These are phyloP conservation scores for Mycena haematopus DNA, from an alignment of 768 basidiomycete species.

Conservation along the genomic window DNA sequence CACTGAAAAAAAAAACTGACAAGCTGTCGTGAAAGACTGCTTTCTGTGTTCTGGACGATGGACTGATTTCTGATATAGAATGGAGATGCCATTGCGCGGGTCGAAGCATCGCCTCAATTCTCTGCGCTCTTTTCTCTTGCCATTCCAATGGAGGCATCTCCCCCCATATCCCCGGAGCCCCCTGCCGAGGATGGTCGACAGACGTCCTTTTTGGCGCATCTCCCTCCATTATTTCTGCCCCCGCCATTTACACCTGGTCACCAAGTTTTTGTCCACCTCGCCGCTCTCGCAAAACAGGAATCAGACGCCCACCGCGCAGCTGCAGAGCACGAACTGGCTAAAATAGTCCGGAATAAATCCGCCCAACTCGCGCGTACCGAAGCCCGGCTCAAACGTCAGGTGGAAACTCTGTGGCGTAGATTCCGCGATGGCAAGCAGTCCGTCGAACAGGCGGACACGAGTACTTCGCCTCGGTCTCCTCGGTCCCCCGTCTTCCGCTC, in stretches of 20 bases:
- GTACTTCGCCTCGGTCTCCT: constrained; percentile 24
- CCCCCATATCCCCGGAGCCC: constrained; percentile 34
- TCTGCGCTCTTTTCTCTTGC: constrained; percentile 54
- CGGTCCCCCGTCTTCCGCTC: constrained; percentile 11
- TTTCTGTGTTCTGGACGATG: not conserved
- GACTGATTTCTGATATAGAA: constrained; percentile 38
- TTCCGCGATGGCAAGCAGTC: constrained; percentile 54
- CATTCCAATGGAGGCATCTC: constrained; percentile 43
- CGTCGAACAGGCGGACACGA: constrained; percentile 19
- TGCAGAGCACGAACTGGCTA: constrained; percentile 58
- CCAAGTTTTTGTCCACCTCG: constrained; percentile 70
- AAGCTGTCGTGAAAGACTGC: not conserved
- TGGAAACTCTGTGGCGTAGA: constrained; percentile 67
- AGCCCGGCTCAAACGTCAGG: constrained; percentile 52
- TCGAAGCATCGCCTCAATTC: constrained; percentile 50
- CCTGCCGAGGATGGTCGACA: constrained; percentile 34
- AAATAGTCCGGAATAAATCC: constrained; percentile 62
- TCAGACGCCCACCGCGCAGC: constrained; percentile 60
- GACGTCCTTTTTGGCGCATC: constrained; percentile 52
- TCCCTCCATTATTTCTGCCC: constrained; percentile 72
- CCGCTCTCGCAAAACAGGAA: constrained; percentile 58
- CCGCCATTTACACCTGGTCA: constrained; percentile 81
- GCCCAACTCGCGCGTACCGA: constrained; percentile 35
- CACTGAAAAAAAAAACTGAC: no score
- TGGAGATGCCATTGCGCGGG: constrained; percentile 43